Conservation (phyloP, 176 grass and related monocot species). For the bread wheat (Triticum aestivum) region IWGSC_CS_RefSeq_v2.1 NC_057808.1:38532501-38533000, state of each 20-base stretch:
- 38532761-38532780: constrained; percentile 25
- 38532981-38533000: background rate
- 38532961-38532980: background rate
- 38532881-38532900: background rate
- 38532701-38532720: too few relatives aligned
- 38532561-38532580: too few relatives aligned
- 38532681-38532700: too few relatives aligned
- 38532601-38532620: too few relatives aligned
- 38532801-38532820: constrained; percentile 26
- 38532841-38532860: too few relatives aligned
- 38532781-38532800: background rate
- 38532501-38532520: too few relatives aligned
- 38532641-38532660: too few relatives aligned
- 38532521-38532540: too few relatives aligned
- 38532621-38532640: too few relatives aligned
- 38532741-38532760: constrained; percentile 12
- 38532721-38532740: constrained; percentile 27
- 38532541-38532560: too few relatives aligned
- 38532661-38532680: too few relatives aligned
- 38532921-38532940: constrained; percentile 16
- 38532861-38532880: background rate
- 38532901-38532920: background rate
- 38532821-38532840: background rate
- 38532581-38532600: too few relatives aligned
- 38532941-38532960: background rate